Base-by-base conservation (phyloP, 257 asterid species). In the Petunia axillaris region DNA sequence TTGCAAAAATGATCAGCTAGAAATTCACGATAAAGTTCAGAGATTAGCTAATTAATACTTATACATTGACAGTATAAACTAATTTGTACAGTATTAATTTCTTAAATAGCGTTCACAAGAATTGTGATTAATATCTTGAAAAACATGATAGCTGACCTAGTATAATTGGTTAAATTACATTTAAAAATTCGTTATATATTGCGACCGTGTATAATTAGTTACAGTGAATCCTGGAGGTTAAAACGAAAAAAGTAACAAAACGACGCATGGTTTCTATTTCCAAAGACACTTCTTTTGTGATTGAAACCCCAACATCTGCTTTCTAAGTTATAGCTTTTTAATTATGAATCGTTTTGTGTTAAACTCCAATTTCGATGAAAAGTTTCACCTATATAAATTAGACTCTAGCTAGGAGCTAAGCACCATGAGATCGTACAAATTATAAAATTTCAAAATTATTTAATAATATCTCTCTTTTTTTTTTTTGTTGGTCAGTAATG, bases 361-460 rank as follows among this genome's bases (percentile, higher is more conserved):
- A 41, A 64, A 36, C 80, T 38, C 58, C 58, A 70, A 81, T 74
- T 74, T 62, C 80, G 35, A 81, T 74, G 66, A 11, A 74, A 59
- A 74, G 16, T 44, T 71, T 37, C 40, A 48, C 6, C n/a, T 50
- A 41, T 2, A 0, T 9, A 68, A 11, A 64, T 15, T 43, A 52
- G 57, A 10, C 57, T 52, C 48, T n/a, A 67, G 35, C 2, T 40
- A 39, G n/a, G 16, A 38, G 73, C 16, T 40, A 40, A 65, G 35
- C 71, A 36, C 25, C 25, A 4, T 10, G 10, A 25, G 25, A 5
- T 11, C 0, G 9, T 64, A 64, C 71, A 6, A 4, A 48, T 64
- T 39, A 35, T 13, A 5, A 25, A 25, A 25, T 14, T 62, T 6
- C 43, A 25, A 25, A 35, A 35, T 35, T 62, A 35, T 62, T 62